phyloP scores from a whole-genome alignment of 2,329 filamentous ascomycete genomes.

The Escovopsis sp. region DNA sequence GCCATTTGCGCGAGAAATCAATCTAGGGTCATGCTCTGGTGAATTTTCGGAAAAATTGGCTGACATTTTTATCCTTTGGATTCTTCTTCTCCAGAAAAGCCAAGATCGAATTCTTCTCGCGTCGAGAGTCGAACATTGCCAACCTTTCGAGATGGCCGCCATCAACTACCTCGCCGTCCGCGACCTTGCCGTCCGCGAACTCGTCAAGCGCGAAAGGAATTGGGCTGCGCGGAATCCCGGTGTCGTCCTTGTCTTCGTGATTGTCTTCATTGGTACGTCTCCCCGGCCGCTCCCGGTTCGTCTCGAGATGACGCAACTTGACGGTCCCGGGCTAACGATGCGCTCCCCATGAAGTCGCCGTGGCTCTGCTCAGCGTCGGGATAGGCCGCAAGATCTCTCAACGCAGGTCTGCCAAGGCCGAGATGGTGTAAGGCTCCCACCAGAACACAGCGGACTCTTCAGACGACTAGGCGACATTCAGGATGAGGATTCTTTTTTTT shows the following conservation, averaged over 20 bases:
- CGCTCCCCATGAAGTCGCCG: constrained; percentile 14
- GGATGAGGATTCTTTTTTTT: too few relatives aligned
- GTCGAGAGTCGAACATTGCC: constrained; percentile 4
- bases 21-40: too few relatives aligned
- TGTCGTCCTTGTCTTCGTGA: constrained; percentile 29
- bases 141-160: constrained; percentile 25
- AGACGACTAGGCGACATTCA: too few relatives aligned
- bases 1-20: background rate
- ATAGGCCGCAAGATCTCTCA: constrained; percentile 18
- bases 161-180: constrained; percentile 21
- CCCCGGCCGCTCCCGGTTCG: background rate
- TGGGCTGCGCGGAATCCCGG: constrained; percentile 25
- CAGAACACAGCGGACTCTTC: too few relatives aligned
- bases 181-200: constrained; percentile 22
- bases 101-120: background rate
- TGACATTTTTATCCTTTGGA: constrained; percentile 1
- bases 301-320: too few relatives aligned
- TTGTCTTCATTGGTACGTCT: constrained; percentile 24
- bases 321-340: constrained; percentile 4
- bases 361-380: constrained; percentile 17
- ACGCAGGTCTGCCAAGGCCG: constrained; percentile 20
- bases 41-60: background rate
- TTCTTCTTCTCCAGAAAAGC: background rate
- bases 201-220: constrained; percentile 27
- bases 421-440: constrained; percentile 1